Conservation (phyloP, 2,329 filamentous ascomycete species). For the Geosmithia putterillii region DNA sequence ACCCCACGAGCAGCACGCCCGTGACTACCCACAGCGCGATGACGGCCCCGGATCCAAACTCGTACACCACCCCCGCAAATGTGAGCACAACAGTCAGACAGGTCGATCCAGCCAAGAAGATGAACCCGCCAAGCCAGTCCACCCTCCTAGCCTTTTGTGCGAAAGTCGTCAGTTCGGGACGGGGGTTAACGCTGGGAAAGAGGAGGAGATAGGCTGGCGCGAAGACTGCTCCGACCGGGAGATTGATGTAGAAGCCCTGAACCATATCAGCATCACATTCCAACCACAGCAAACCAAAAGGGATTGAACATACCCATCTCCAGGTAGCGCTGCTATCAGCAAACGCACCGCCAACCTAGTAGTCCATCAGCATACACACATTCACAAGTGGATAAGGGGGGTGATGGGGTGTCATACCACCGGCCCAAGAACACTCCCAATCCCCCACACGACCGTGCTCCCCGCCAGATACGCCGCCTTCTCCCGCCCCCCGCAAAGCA, state of each 20-base stretch:
- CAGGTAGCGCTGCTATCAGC: constrained; percentile 14
- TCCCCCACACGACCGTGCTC: constrained; percentile 17
- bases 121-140: constrained; percentile 27
- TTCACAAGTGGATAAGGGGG: neutral
- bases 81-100: constrained; percentile 29
- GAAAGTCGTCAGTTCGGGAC: constrained; percentile 5
- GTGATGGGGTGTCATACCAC: constrained; percentile 17
- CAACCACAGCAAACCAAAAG: neutral
- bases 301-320: neutral
- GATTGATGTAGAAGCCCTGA: constrained; percentile 36
- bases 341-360: constrained; percentile 22
- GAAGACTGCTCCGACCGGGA: constrained; percentile 26
- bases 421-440: constrained; percentile 27
- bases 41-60: constrained; percentile 26
- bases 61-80: constrained; percentile 31
- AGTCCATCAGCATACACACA: no score
- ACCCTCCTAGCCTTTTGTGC: constrained; percentile 16
- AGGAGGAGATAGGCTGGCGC: constrained; percentile 11
- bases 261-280: neutral
- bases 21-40: constrained; percentile 31
- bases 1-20: constrained; percentile 24
- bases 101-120: constrained; percentile 24
- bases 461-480: constrained; percentile 12
- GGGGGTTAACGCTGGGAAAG: constrained; percentile 8
- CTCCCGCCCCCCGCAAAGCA: constrained; percentile 10